These are phyloP conservation scores for Geranium rotundifolium DNA, from an alignment of 345 rosid species.

Conservation along the genomic window DNA sequence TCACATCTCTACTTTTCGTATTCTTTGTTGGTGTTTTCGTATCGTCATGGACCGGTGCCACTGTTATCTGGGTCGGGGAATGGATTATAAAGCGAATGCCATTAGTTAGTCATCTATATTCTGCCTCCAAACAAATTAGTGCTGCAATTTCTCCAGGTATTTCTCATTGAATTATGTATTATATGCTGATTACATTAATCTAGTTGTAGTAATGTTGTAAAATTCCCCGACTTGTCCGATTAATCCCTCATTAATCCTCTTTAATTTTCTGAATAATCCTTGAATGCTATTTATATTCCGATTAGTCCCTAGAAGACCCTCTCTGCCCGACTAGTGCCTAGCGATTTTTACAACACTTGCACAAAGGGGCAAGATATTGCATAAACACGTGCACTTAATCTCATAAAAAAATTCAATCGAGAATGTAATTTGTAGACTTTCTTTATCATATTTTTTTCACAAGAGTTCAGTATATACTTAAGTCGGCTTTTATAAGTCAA, in stretches of 20 bases:
- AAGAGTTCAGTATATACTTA: neutral
- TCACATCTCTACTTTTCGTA: neutral
- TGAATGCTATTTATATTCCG: no score
- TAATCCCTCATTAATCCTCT: no score
- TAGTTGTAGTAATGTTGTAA: conserved; percentile 1
- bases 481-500: neutral
- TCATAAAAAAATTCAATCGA: no score
- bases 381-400: conserved; percentile 1
- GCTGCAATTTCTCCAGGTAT: conserved; percentile 57
- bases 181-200: neutral
- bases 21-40: neutral
- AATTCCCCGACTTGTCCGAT: no score
- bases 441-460: neutral
- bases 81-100: conserved; percentile 58
- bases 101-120: conserved; percentile 42
- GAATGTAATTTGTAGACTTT: neutral
- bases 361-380: conserved; percentile 1
- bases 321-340: no score
- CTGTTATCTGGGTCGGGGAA: conserved; percentile 50
- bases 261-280: no score
- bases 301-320: no score
- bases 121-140: conserved; percentile 53
- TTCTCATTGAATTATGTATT: neutral
- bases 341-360: no score
- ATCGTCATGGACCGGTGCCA: conserved; percentile 37